phyloP scores from a whole-genome alignment of 352 stramenopile genomes.

The Phytophthora cryptogea region DNA sequence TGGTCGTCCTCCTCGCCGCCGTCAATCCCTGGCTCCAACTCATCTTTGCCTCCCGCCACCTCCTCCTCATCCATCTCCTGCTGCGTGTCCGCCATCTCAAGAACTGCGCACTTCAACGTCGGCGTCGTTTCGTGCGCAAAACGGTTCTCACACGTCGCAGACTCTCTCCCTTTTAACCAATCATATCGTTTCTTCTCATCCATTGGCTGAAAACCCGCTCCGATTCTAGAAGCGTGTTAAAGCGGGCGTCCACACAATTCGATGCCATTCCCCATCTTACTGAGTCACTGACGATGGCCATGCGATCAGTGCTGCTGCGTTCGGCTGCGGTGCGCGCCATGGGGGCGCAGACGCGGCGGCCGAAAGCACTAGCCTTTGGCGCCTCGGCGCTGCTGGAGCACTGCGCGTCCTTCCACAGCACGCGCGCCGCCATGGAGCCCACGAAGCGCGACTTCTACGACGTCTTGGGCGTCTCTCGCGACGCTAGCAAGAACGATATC shows the following conservation, averaged over 20 bases:
- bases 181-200: too few species aligned
- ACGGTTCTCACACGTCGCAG: slow-evolving; percentile 42
- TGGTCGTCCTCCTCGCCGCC: slow-evolving; percentile 8
- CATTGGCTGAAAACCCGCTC: slow-evolving; percentile 16
- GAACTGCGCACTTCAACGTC: slow-evolving; percentile 6
- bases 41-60: slow-evolving; percentile 1
- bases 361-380: slow-evolving; percentile 3
- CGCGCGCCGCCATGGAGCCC: slow-evolving; percentile 45
- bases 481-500: slow-evolving; percentile 94
- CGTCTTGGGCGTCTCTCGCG: slow-evolving; percentile 89
- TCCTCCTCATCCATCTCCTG: not conserved
- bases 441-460: slow-evolving; percentile 97
- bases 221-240: slow-evolving; percentile 33
- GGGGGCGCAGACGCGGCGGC: slow-evolving; percentile 6
- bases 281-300: slow-evolving; percentile 24
- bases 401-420: slow-evolving; percentile 65
- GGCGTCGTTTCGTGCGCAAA: slow-evolving; percentile 26
- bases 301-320: slow-evolving; percentile 38
- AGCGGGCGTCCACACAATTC: slow-evolving; percentile 31
- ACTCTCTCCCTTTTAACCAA: slow-evolving; percentile 12
- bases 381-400: slow-evolving; percentile 18
- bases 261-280: slow-evolving; percentile 20
- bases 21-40: slow-evolving; percentile 10
- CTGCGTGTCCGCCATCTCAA: slow-evolving; percentile 19
- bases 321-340: slow-evolving; percentile 23